These are phyloP conservation scores for Zygotorulaspora danielsina DNA, from an alignment of 805 yeast genomes.

Conservation along the genomic window DNA sequence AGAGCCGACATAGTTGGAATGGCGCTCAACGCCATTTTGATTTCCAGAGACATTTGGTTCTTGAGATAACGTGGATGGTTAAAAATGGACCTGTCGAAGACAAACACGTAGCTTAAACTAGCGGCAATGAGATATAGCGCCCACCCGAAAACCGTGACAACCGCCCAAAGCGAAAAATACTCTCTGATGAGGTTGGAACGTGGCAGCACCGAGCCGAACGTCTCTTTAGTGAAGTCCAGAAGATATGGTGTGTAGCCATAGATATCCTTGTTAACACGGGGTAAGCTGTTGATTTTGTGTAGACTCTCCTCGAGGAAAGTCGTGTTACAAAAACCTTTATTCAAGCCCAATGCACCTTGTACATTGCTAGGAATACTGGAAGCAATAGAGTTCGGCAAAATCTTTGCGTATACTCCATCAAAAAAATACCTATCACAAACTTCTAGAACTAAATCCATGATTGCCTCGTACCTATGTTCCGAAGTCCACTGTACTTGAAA, in stretches of 20 bases:
- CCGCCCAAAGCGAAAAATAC: slow-evolving; percentile 54
- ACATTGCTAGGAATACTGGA: slow-evolving; percentile 32
- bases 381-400: slow-evolving; percentile 56
- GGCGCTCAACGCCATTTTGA: slow-evolving; percentile 69
- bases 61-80: slow-evolving; percentile 95
- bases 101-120: slow-evolving; percentile 64
- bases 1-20: slow-evolving; percentile 85
- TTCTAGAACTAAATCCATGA: slow-evolving; percentile 91
- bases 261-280: slow-evolving; percentile 37
- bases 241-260: slow-evolving; percentile 61
- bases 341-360: slow-evolving; percentile 22
- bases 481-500: no score
- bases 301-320: slow-evolving; percentile 23
- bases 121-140: slow-evolving; percentile 74
- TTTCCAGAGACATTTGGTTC: slow-evolving; percentile 85
- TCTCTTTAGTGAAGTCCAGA: slow-evolving; percentile 51
- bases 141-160: slow-evolving; percentile 84
- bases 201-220: slow-evolving; percentile 63
- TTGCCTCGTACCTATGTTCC: background rate
- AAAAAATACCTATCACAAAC: slow-evolving; percentile 65
- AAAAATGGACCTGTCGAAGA: slow-evolving; percentile 84
- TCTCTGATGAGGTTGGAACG: slow-evolving; percentile 76
- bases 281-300: slow-evolving; percentile 14
- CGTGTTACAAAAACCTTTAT: slow-evolving; percentile 26
- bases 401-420: slow-evolving; percentile 67